Conservation (phyloP, 2,329 filamentous ascomycete species). For the Xylaria arbuscula region DNA sequence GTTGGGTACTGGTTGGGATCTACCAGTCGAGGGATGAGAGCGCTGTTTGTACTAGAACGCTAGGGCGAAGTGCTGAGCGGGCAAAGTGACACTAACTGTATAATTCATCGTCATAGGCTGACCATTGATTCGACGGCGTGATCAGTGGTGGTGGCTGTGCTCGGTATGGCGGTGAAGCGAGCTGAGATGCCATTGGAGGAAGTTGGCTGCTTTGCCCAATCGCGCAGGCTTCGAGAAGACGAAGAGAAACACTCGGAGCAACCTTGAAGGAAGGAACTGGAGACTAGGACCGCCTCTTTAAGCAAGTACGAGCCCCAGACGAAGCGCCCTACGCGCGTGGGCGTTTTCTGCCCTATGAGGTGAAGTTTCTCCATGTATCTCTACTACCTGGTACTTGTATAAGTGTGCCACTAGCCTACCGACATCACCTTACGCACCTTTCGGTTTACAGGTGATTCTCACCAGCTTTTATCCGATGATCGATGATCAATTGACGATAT, state of each 20-base stretch:
- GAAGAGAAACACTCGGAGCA: neutral
- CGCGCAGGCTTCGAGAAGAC: slow-evolving; percentile 35
- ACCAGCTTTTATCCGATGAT: neutral
- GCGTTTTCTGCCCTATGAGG: neutral
- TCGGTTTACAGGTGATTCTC: neutral
- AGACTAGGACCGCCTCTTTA: neutral
- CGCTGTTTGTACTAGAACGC: neutral
- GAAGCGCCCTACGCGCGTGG: neutral
- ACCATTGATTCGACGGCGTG: slow-evolving; percentile 3
- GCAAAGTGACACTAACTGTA: neutral
- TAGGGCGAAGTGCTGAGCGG: neutral
- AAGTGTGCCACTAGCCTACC: too few relatives aligned
- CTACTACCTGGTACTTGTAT: too few relatives aligned
- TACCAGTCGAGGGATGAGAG: neutral
- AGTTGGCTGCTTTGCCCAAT: slow-evolving; percentile 12
- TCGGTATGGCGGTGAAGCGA: slow-evolving; percentile 11
- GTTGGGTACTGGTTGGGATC: neutral
- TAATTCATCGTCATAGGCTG: neutral
- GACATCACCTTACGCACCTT: too few relatives aligned
- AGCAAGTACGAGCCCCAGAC: neutral
- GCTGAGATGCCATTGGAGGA: slow-evolving; percentile 15
- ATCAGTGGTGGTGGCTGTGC: slow-evolving; percentile 23
- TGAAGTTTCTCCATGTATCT: too few relatives aligned
- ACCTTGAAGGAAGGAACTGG: neutral
- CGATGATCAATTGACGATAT: slow-evolving; percentile 1